Evolutionary conservation across 2,329 filamentous ascomycete genomes (phyloP).

Genomic region (Aspergillus ochraceus): DNA sequence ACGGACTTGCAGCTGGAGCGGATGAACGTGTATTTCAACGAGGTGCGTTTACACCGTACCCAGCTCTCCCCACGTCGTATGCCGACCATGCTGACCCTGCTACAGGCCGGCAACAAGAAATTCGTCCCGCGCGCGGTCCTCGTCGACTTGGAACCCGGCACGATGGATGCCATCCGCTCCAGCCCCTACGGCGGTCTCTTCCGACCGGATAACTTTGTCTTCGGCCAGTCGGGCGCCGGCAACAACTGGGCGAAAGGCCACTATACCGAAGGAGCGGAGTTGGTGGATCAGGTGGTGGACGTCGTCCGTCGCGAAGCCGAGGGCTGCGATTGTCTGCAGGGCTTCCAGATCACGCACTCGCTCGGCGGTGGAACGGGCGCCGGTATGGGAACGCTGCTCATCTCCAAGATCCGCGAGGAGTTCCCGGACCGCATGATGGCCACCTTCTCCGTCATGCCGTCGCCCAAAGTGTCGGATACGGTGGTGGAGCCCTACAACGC

Average conservation of each 20-base stretch:
- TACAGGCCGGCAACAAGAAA: slow-evolving; percentile 75
- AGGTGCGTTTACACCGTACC: slow-evolving; percentile 53
- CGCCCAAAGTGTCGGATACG: slow-evolving; percentile 98
- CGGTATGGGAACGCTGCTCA: slow-evolving; percentile 98
- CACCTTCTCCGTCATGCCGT: slow-evolving; percentile 98
- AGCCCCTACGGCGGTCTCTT: slow-evolving; percentile 98
- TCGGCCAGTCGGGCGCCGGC: slow-evolving; percentile 98
- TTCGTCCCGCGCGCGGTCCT: slow-evolving; percentile 99
- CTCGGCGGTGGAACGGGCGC: slow-evolving; percentile 99
- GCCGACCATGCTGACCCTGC: slow-evolving; percentile 17
- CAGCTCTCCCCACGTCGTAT: slow-evolving; percentile 23
- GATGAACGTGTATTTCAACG: slow-evolving; percentile 99
- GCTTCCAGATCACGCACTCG: slow-evolving; percentile 99
- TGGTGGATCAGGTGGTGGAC: slow-evolving; percentile 96
- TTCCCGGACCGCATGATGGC: slow-evolving; percentile 99
- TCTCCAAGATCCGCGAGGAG: slow-evolving; percentile 99
- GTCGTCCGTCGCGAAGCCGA: slow-evolving; percentile 98
- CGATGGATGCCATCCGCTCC: slow-evolving; percentile 98
- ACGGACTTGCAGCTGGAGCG: slow-evolving; percentile 99
- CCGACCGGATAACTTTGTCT: slow-evolving; percentile 99
- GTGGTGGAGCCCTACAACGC: slow-evolving; percentile 99
- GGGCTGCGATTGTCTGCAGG: slow-evolving; percentile 98
- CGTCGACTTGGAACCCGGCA: slow-evolving; percentile 98
- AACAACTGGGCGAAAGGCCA: slow-evolving; percentile 99
- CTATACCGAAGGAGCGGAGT: slow-evolving; percentile 99